These are phyloP conservation scores for Gastrolobium villosum DNA, from an alignment of 306 rosid genomes.

Conservation along the genomic window DNA sequence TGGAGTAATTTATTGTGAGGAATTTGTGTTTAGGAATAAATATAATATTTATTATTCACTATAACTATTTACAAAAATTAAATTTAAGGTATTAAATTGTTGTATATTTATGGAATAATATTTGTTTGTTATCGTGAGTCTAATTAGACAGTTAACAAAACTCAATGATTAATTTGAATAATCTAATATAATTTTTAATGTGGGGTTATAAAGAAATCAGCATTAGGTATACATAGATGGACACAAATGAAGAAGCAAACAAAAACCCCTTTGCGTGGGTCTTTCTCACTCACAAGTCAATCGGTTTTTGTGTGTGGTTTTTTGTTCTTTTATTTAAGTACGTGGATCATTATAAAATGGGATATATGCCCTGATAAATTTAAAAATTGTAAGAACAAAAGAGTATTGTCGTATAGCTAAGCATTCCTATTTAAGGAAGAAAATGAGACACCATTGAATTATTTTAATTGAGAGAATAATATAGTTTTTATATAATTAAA, in stretches of 20 bases:
- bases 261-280: constrained; percentile 57
- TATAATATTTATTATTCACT: too few relatives aligned
- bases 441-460: constrained; percentile 38
- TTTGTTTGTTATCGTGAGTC: too few relatives aligned
- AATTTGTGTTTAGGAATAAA: too few relatives aligned
- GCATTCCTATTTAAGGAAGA: constrained; percentile 56
- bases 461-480: background rate
- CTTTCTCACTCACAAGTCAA: constrained; percentile 55
- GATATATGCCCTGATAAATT: constrained; percentile 34
- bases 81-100: too few relatives aligned
- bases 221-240: constrained; percentile 2
- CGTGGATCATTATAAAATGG: constrained; percentile 31
- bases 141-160: too few relatives aligned
- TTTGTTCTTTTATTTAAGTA: constrained; percentile 1
- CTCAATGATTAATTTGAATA: too few relatives aligned
- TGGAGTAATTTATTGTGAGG: too few relatives aligned
- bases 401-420: constrained; percentile 29
- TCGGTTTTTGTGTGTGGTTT: constrained; percentile 6
- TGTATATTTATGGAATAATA: too few relatives aligned
- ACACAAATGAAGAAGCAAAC: constrained; percentile 56
- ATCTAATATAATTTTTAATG: background rate
- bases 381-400: constrained; percentile 25
- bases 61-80: too few relatives aligned
- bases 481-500: background rate
- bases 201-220: background rate